A percentile compares a stretch with the other conserved stretches of the same genome.
Conservation (phyloP, 192 early-diverging fungal species). For the Globomyces pollinis-pini region DNA sequence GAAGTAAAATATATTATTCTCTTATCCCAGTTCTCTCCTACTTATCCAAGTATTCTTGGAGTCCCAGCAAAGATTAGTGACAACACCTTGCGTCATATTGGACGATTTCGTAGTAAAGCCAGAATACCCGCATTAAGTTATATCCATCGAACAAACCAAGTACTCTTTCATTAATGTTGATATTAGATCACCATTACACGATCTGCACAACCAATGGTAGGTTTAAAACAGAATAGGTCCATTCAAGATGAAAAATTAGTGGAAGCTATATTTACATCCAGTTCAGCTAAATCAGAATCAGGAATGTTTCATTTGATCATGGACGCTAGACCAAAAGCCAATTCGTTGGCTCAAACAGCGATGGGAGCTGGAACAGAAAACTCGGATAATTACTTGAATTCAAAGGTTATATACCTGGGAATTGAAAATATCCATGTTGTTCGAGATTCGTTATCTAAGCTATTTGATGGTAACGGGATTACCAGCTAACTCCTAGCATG, state of each 20-base stretch:
- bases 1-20: too few relatives aligned
- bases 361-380: slow-evolving; percentile 93
- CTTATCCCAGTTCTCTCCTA: slow-evolving; percentile 82
- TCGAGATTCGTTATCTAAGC: slow-evolving; percentile 73
- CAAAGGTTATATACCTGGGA: slow-evolving; percentile 77
- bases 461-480: slow-evolving; percentile 69
- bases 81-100: slow-evolving; percentile 78
- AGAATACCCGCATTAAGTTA: slow-evolving; percentile 86
- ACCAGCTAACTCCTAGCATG: slow-evolving; percentile 2
- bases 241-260: slow-evolving; percentile 97
- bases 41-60: slow-evolving; percentile 75
- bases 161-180: slow-evolving; percentile 38
- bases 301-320: slow-evolving; percentile 78
- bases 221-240: slow-evolving; percentile 87
- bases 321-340: slow-evolving; percentile 90
- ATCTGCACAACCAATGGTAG: slow-evolving; percentile 91
- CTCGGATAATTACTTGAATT: slow-evolving; percentile 85
- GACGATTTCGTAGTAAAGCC: slow-evolving; percentile 80
- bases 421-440: slow-evolving; percentile 99
- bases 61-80: slow-evolving; percentile 89
- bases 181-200: slow-evolving; percentile 80
- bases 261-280: slow-evolving; percentile 77
- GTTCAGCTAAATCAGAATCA: background rate
- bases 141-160: slow-evolving; percentile 72
- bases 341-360: slow-evolving; percentile 86